Base-by-base conservation (phyloP, 2,329 filamentous ascomycete species). In the Dissoconium aciculare region DNA sequence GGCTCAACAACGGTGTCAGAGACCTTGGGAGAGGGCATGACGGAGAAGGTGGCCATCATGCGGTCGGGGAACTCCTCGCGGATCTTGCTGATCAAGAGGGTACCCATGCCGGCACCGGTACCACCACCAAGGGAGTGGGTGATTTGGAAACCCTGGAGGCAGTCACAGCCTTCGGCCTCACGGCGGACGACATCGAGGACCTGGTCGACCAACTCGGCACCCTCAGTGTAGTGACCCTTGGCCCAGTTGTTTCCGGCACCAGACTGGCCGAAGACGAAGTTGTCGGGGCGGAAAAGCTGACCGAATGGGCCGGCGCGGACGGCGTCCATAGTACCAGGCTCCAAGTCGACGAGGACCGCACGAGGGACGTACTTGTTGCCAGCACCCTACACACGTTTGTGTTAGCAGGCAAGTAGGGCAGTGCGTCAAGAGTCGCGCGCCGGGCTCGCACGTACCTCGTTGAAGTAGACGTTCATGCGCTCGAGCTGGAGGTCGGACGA, bases 221-320 rank as follows among this genome's bases (percentile, higher is more conserved):
- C 89, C 71, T 98, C 89, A 46, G 89, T 98, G 75, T 98, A 98
- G 64, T 98, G 89, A 68, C 89, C 89, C 78, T 95, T 98, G 64
- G 89, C 89, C 89, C 89, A 98, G 78, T 95, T 95, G 83, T 98
- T 98, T 67, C 89, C 89, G 62, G 89, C 89, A 74, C 89, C 87
- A 53, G 89, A 95, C 71, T 95, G 89, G 53, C 89, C 89, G 64
- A 95, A 95, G 58, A 95, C 84, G 67, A 95, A 95, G 79, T 95
- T 98, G 71, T 98, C 89, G 59, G 89, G 89, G 47, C 89, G 85
- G 84, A 98, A 95, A 50, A 98, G 84, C 70, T 94, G 81, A 52
- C 89, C 89, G 61, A 95, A 95, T 47, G 89, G 89, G 63, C 89
- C 87, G 52, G 87, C 82, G 61, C 87, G 87, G 68, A 98, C 87